Percentiles rank a stretch among this genome's conserved stretches.
Evolutionary conservation across 495 filamentous ascomycete species (phyloP).

Genomic region (Penicillium fimorum): DNA sequence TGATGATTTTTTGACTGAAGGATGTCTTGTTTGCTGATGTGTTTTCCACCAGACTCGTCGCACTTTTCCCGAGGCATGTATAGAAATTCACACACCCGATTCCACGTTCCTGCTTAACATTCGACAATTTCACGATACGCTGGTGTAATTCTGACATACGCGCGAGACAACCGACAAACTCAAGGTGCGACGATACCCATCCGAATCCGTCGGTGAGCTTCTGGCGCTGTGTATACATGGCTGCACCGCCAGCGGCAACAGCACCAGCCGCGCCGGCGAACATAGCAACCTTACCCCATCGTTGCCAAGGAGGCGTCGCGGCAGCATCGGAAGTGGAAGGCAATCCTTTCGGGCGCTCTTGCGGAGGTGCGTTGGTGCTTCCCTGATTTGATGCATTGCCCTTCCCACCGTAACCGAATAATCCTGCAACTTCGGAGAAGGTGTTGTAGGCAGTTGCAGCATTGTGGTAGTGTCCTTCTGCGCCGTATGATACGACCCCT

Average conservation of each 20-base stretch:
- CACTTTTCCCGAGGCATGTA: slow-evolving; percentile 72
- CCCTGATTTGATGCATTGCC: slow-evolving; percentile 21
- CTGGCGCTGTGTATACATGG: slow-evolving; percentile 80
- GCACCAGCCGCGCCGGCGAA: slow-evolving; percentile 78
- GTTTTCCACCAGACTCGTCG: slow-evolving; percentile 39
- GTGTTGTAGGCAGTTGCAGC: slow-evolving; percentile 68
- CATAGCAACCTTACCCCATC: slow-evolving; percentile 81
- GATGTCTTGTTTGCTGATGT: slow-evolving; percentile 26
- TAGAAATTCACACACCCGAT: slow-evolving; percentile 80
- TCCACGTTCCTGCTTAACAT: slow-evolving; percentile 51
- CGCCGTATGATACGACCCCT: slow-evolving; percentile 83
- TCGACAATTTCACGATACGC: slow-evolving; percentile 56
- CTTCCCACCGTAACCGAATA: slow-evolving; percentile 57
- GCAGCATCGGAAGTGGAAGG: slow-evolving; percentile 45
- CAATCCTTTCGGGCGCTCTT: slow-evolving; percentile 21
- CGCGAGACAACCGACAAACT: slow-evolving; percentile 87
- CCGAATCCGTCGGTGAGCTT: slow-evolving; percentile 66
- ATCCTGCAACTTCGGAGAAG: slow-evolving; percentile 58
- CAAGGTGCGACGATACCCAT: slow-evolving; percentile 91
- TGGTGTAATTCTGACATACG: slow-evolving; percentile 71
- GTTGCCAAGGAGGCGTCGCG: slow-evolving; percentile 58
- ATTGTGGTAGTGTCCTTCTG: slow-evolving; percentile 78
- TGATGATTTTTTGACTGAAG: slow-evolving; percentile 42
- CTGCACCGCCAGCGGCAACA: slow-evolving; percentile 81
- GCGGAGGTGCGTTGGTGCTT: slow-evolving; percentile 11